phyloP scores from a whole-genome alignment of 257 asterid species.

The Ophiorrhiza pumila region DNA sequence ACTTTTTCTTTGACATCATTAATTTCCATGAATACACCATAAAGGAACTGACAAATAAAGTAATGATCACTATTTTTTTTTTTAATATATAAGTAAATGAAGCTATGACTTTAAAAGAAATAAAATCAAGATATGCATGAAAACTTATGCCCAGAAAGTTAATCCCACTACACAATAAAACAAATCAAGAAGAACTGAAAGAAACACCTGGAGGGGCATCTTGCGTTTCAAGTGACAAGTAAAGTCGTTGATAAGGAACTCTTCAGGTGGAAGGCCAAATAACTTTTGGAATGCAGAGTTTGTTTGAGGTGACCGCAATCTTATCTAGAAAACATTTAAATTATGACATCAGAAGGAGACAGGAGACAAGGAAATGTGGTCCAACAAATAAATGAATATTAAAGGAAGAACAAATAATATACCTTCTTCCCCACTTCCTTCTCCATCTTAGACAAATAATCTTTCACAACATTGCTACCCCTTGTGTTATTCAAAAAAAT shows the following conservation, averaged over 20 bases:
- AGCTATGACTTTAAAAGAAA: background rate
- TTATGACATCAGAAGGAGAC: constrained; percentile 19
- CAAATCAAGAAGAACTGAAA: background rate
- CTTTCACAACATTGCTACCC: constrained; percentile 70
- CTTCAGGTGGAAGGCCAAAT: constrained; percentile 88
- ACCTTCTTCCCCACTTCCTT: constrained; percentile 99
- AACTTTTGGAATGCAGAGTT: constrained; percentile 96
- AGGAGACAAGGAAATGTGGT: constrained; percentile 17
- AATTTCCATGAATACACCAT: background rate
- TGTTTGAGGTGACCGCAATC: constrained; percentile 92
- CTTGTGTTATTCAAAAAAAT: constrained; percentile 77
- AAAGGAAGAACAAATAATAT: constrained; percentile 16
- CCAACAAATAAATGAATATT: constrained; percentile 8
- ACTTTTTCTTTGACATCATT: background rate
- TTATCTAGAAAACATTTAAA: constrained; percentile 51
- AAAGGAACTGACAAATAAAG: background rate
- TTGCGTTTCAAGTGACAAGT: constrained; percentile 88
- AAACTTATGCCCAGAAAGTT: background rate
- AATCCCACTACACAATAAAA: background rate
- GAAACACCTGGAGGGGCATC: constrained; percentile 94
- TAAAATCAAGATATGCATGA: background rate
- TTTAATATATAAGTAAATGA: background rate
- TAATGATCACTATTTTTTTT: background rate
- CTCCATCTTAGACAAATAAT: constrained; percentile 88
- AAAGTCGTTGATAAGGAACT: constrained; percentile 95